Conservation (phyloP, 108 stramenopile species). For the Schizochytrium sp. region DNA sequence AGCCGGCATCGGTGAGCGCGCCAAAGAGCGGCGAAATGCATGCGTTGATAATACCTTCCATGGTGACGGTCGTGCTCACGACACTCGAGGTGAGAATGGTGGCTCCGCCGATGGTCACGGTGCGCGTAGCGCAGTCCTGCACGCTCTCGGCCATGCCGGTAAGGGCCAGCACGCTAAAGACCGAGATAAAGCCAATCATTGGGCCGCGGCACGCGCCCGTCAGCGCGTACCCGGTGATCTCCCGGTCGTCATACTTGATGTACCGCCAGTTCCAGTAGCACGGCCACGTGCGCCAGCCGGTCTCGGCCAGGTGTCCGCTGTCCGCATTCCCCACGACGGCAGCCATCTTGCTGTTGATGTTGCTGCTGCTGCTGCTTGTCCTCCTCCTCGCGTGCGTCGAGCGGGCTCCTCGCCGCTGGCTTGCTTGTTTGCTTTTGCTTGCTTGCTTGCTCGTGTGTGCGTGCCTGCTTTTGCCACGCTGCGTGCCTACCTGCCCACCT, state of each 20-base stretch:
- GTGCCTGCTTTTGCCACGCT: too few relatives aligned
- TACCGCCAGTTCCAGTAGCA: neutral
- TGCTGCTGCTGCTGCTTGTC: too few relatives aligned
- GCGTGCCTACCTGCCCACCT: too few relatives aligned
- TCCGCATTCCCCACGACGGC: neutral
- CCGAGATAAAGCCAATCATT: neutral
- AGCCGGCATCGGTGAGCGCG: neutral
- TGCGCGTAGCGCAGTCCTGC: neutral
- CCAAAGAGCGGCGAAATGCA: neutral
- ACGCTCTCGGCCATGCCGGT: neutral
- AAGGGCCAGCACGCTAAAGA: neutral
- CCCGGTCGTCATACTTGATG: neutral
- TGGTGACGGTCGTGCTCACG: neutral
- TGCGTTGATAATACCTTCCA: neutral
- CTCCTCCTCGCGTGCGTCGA: too few relatives aligned
- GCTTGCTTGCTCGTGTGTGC: too few relatives aligned
- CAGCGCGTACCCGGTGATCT: neutral
- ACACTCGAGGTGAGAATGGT: neutral
- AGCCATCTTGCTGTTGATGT: neutral
- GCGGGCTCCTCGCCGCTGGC: too few relatives aligned
- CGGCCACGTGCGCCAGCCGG: neutral
- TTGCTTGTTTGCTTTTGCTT: too few relatives aligned
- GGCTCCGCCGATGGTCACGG: neutral
- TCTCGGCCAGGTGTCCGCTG: neutral
- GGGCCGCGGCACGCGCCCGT: neutral